A percentile compares a stretch with the other conserved stretches of the same genome.
These are phyloP conservation scores for Phytophthora cactorum DNA, from an alignment of 352 stramenopile species.

Conservation along the genomic window DNA sequence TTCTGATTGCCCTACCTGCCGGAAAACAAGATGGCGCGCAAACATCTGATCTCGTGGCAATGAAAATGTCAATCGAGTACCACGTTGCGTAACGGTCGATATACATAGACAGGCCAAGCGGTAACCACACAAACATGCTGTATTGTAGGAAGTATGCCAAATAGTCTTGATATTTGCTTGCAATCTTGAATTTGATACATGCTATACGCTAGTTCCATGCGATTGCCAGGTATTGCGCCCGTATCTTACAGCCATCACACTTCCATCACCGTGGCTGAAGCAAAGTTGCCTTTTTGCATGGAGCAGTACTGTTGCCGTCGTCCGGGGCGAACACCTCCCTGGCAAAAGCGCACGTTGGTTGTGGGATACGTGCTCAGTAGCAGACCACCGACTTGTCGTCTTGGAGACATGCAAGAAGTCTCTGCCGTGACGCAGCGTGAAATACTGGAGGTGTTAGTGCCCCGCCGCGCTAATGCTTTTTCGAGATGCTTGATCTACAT, in stretches of 20 bases:
- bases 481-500: slow-evolving; percentile 12
- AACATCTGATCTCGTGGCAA: slow-evolving; percentile 32
- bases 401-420: slow-evolving; percentile 9
- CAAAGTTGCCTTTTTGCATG: slow-evolving; percentile 25
- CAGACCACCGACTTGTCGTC: neutral
- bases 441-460: slow-evolving; percentile 13
- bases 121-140: slow-evolving; percentile 13
- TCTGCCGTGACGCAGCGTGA: slow-evolving; percentile 4
- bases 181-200: slow-evolving; percentile 1
- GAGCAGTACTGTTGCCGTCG: slow-evolving; percentile 11
- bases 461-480: slow-evolving; percentile 4
- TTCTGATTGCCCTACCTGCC: slow-evolving; percentile 18
- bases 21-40: slow-evolving; percentile 28
- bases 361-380: slow-evolving; percentile 17
- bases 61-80: slow-evolving; percentile 31
- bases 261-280: slow-evolving; percentile 17
- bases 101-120: slow-evolving; percentile 16
- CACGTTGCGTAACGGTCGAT: slow-evolving; percentile 21
- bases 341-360: slow-evolving; percentile 5
- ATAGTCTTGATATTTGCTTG: neutral
- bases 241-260: slow-evolving; percentile 34
- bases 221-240: slow-evolving; percentile 8
- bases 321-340: slow-evolving; percentile 1
- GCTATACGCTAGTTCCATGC: neutral
- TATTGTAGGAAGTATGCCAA: slow-evolving; percentile 11